phyloP scores from a whole-genome alignment of 2,329 filamentous ascomycete genomes.

The Monosporascus sp. region DNA sequence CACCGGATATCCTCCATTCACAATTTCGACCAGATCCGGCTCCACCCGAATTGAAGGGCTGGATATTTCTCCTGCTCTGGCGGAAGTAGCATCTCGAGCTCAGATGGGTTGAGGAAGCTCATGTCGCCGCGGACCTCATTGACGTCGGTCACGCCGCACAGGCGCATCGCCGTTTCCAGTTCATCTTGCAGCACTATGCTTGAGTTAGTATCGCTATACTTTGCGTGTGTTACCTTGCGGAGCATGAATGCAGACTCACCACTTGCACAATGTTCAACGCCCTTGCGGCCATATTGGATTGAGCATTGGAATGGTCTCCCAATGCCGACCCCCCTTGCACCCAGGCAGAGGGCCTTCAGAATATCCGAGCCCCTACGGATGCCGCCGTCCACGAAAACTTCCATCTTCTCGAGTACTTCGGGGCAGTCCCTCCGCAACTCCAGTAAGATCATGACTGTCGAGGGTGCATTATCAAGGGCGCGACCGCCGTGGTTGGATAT shows the following conservation, averaged over 20 bases:
- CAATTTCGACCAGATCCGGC: conserved; percentile 1
- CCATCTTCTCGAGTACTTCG: conserved; percentile 52
- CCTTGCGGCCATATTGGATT: conserved; percentile 55
- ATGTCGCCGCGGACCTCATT: conserved; percentile 2
- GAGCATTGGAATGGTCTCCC: conserved; percentile 57
- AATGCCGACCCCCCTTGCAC: conserved; percentile 58
- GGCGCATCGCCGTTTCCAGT: not conserved
- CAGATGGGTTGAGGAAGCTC: conserved; percentile 4
- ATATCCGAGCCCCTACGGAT: conserved; percentile 62
- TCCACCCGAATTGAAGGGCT: not conserved
- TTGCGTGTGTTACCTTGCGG: too few species aligned
- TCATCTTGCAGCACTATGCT: not conserved
- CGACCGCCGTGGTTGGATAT: conserved; percentile 67
- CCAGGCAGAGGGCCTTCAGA: conserved; percentile 61
- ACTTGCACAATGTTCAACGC: conserved; percentile 47
- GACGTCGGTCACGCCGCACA: not conserved
- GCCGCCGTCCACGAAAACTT: conserved; percentile 61
- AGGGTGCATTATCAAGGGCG: conserved; percentile 43
- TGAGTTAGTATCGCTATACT: not conserved
- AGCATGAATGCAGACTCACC: conserved; percentile 35
- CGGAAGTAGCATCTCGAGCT: conserved; percentile 3
- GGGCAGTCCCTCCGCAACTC: conserved; percentile 60
- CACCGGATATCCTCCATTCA: not conserved
- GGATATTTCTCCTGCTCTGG: conserved; percentile 1
- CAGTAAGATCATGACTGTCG: conserved; percentile 54